Evolutionary conservation across 495 filamentous ascomycete genomes (phyloP), one percentile per base, ranked within the genome.

Genomic region (Daldinia decipiens): DNA sequence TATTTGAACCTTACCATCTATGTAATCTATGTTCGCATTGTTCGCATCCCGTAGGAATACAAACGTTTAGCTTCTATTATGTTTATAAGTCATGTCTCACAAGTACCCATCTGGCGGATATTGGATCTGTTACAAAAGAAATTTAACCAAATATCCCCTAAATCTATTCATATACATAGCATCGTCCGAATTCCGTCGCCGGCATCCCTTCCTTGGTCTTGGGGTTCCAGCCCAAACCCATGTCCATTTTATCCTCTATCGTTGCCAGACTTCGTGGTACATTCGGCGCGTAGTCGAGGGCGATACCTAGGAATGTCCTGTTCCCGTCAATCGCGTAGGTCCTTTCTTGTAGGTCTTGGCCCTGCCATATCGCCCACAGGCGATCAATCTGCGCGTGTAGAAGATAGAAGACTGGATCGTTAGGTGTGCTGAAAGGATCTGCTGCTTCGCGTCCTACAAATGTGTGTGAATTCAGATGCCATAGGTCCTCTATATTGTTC

Each of bases 301-400:
- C 26, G 7, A 68, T 7, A 32, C 69, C 70, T 2, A 72, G 26
- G 56, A 76, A 73, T 5, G 74, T 76, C 31, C 73, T 32, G 19
- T 71, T 70, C 3, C 72, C 74, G 7, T 73, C 65, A 7, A 73
- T 69, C 4, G 65, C 65, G 61, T 58, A 73, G 13, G 65, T 75
- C 43, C 74, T 61, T 1, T 8, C 19, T 17, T 52, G 27, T 8
- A 65, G 34, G 36, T 77, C 66, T 71, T 83, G 72, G 26, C 82
- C 85, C 78, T 92, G 88, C 90, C 90, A 92, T 29, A 89, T 88
- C 77, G 87, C 86, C 83, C 84, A 92, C 5, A 87, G 19, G 19
- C 87, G 86, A 73, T 92, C 90, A 50, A 92, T 83, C 81, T 87
- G 85, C 19, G 82, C 83, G 75, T 92, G 90, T 72, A 91, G 88